Evolutionary conservation across 2,329 filamentous ascomycete genomes (phyloP).

Genomic region (Keithomyces neogunnii): DNA sequence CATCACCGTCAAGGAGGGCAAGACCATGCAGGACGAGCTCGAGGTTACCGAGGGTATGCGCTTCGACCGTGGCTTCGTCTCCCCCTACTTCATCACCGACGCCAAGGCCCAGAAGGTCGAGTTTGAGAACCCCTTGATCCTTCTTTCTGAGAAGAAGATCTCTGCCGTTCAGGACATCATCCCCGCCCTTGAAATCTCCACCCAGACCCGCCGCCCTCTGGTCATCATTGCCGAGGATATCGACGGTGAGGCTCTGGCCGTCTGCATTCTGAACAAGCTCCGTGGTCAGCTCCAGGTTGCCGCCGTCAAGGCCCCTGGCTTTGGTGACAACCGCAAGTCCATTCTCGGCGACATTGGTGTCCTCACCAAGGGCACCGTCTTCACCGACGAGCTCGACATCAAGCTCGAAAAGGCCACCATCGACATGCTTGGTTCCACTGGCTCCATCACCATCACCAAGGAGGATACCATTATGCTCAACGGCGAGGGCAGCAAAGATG

Average conservation of each 20-base stretch:
- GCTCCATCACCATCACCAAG: conserved; percentile 99
- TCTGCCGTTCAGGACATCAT: conserved; percentile 98
- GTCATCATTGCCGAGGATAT: conserved; percentile 99
- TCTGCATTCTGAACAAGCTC: conserved; percentile 99
- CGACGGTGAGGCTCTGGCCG: conserved; percentile 93
- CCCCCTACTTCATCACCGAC: conserved; percentile 99
- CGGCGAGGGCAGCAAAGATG: conserved; percentile 90
- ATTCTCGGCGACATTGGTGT: conserved; percentile 95
- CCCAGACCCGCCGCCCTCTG: conserved; percentile 86
- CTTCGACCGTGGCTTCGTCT: conserved; percentile 98
- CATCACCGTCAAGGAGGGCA: conserved; percentile 99
- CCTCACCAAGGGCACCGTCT: conserved; percentile 94
- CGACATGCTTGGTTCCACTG: conserved; percentile 93
- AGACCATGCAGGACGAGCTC: conserved; percentile 95
- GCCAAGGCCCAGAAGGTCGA: conserved; percentile 98
- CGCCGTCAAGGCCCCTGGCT: conserved; percentile 97
- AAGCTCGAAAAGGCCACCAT: conserved; percentile 98
- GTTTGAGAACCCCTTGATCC: conserved; percentile 98
- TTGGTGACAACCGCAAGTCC: conserved; percentile 99
- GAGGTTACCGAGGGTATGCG: conserved; percentile 99
- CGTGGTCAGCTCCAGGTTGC: conserved; percentile 98
- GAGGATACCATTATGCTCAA: conserved; percentile 99
- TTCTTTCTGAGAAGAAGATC: conserved; percentile 99
- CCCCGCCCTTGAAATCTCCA: conserved; percentile 93
- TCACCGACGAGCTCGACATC: conserved; percentile 95